phyloP scores from a whole-genome alignment of 768 basidiomycete genomes.

The Amylocystis lapponica region DNA sequence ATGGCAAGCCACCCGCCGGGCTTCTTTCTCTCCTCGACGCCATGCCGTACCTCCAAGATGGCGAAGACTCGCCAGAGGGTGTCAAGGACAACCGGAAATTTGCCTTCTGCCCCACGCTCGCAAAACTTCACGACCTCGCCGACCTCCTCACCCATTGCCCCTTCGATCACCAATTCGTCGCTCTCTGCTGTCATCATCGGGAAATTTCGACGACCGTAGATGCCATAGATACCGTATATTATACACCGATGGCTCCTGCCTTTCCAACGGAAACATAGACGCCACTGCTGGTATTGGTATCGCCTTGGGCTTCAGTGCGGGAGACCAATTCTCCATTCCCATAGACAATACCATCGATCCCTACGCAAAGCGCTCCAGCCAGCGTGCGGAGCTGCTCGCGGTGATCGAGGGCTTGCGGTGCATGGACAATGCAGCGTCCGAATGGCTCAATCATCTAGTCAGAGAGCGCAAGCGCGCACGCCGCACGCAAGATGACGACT shows the following conservation, averaged over 20 bases:
- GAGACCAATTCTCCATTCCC: neutral
- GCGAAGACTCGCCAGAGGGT: too few species aligned
- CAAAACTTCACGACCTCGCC: too few species aligned
- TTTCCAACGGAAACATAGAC: constrained; percentile 18
- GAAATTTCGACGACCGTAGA: too few species aligned
- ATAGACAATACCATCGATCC: neutral
- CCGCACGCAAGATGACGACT: too few species aligned
- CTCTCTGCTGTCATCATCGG: neutral
- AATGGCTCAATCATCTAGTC: neutral
- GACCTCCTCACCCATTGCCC: neutral
- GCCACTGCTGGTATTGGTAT: constrained; percentile 29
- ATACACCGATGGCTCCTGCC: constrained; percentile 32
- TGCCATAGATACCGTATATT: constrained; percentile 26
- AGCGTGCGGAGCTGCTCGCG: constrained; percentile 3
- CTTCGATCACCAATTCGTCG: neutral
- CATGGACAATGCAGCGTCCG: neutral
- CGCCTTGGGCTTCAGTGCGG: neutral
- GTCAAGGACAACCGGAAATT: too few species aligned
- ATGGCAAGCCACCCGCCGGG: too few species aligned
- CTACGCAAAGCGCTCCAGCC: neutral
- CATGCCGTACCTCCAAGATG: too few species aligned
- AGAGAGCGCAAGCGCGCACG: neutral
- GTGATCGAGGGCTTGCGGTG: neutral
- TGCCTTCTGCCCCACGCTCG: too few species aligned
- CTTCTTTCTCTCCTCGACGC: too few species aligned